Evolutionary conservation across 768 basidiomycete species (phyloP).

Genomic region (Amanita fuliginea): DNA sequence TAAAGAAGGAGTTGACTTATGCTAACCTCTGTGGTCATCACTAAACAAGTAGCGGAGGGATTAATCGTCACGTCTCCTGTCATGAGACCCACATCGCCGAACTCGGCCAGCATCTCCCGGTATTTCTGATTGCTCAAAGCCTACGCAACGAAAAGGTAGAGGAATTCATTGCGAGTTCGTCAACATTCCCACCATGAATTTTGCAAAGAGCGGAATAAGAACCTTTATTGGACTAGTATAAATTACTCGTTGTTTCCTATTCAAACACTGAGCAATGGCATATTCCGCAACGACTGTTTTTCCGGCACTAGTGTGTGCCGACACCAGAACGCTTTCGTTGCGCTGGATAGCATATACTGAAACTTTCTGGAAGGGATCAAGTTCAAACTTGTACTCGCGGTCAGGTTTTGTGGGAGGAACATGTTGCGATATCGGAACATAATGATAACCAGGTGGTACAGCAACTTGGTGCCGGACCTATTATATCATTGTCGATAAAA

Average conservation of each 20-base stretch:
- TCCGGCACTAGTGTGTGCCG: conserved; percentile 97
- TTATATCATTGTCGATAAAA: not conserved
- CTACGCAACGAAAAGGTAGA: conserved; percentile 31
- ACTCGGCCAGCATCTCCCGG: conserved; percentile 93
- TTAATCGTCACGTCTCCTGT: conserved; percentile 99
- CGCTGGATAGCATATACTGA: conserved; percentile 93
- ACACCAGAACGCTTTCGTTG: conserved; percentile 95
- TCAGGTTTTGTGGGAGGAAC: conserved; percentile 86
- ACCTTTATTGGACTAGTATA: conserved; percentile 99
- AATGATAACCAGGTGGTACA: conserved; percentile 85
- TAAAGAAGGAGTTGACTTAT: not conserved
- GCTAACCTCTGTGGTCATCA: conserved; percentile 96
- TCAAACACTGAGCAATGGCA: conserved; percentile 93
- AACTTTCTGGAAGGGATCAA: conserved; percentile 96
- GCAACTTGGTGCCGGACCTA: conserved; percentile 96
- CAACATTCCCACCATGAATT: not conserved
- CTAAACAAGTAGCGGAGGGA: conserved; percentile 90
- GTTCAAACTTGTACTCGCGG: conserved; percentile 87
- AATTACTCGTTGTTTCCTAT: conserved; percentile 90
- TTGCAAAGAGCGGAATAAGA: conserved; percentile 6
- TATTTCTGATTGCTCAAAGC: conserved; percentile 99
- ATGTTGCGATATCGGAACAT: conserved; percentile 84
- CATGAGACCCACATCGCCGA: conserved; percentile 98
- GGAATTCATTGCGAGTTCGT: not conserved
- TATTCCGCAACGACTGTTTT: conserved; percentile 99